phyloP scores from a whole-genome alignment of 495 filamentous ascomycete genomes.

The Neurospora discreta region DNA sequence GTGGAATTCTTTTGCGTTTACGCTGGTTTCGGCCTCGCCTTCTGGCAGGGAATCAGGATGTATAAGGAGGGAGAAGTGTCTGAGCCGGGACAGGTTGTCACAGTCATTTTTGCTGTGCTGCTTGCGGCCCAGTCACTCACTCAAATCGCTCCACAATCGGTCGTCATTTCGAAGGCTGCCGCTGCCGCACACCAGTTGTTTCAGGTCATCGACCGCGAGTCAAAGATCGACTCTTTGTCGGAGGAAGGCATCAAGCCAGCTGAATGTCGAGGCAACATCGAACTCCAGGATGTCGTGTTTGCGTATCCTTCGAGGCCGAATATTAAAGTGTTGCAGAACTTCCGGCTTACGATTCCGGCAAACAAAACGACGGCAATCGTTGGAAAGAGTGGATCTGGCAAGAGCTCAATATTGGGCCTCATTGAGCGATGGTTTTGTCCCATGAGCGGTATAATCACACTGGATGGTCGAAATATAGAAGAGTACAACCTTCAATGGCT shows the following conservation, averaged over 20 bases:
- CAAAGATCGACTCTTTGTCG: conserved; percentile 26
- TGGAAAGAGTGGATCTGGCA: conserved; percentile 69
- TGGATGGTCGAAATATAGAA: conserved; percentile 42
- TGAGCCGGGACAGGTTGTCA: conserved; percentile 32
- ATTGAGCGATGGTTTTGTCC: conserved; percentile 86
- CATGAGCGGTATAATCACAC: conserved; percentile 33
- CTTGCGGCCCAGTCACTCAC: conserved; percentile 23
- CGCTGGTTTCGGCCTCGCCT: conserved; percentile 29
- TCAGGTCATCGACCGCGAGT: conserved; percentile 38
- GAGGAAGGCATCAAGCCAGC: conserved; percentile 26
- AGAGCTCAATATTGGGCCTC: conserved; percentile 77
- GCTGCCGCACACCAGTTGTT: conserved; percentile 41
- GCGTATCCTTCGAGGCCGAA: conserved; percentile 55
- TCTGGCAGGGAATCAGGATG: conserved; percentile 38
- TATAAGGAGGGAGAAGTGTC: conserved; percentile 26
- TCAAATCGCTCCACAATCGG: conserved; percentile 35
- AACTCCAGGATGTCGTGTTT: conserved; percentile 45
- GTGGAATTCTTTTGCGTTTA: conserved; percentile 28
- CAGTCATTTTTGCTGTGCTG: conserved; percentile 22
- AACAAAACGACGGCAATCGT: conserved; percentile 78
- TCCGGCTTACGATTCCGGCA: conserved; percentile 47
- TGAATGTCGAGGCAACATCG: conserved; percentile 34
- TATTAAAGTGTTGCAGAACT: conserved; percentile 41
- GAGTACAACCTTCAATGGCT: conserved; percentile 51
- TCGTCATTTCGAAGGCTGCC: conserved; percentile 35